Evolutionary conservation across 2,329 filamentous ascomycete species (phyloP).

Genomic region (Aspergillus sp.): DNA sequence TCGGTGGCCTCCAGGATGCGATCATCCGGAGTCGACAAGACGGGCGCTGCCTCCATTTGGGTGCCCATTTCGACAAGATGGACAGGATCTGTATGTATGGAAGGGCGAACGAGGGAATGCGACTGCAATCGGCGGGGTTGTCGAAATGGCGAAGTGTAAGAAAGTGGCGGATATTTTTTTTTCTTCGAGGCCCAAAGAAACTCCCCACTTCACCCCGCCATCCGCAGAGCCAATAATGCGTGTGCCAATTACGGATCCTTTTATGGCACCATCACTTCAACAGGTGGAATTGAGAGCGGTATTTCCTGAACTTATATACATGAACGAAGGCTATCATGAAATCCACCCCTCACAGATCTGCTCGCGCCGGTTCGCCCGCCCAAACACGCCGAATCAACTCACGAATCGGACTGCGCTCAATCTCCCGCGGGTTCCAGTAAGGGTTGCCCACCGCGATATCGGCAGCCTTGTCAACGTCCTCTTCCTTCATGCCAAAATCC

Average conservation of each 20-base stretch:
- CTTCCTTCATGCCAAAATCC: conserved; percentile 60
- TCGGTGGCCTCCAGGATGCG: conserved; percentile 59
- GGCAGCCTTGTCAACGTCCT: conserved; percentile 59
- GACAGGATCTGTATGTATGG: background rate
- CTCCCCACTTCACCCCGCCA: conserved; percentile 35
- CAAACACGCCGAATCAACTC: conserved; percentile 61
- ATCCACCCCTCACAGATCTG: conserved; percentile 44
- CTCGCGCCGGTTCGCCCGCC: conserved; percentile 58
- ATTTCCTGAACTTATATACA: background rate
- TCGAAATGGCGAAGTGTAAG: conserved; percentile 6
- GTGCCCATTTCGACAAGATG: conserved; percentile 22
- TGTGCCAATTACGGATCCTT: conserved; percentile 8
- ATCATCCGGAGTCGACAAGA: conserved; percentile 63
- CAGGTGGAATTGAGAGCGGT: background rate
- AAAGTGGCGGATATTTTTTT: conserved; percentile 19
- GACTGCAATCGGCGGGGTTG: conserved; percentile 4
- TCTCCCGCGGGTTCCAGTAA: conserved; percentile 59
- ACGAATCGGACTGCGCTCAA: conserved; percentile 53
- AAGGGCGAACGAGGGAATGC: background rate
- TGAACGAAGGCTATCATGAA: background rate
- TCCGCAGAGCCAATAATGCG: conserved; percentile 18
- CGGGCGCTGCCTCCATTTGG: conserved; percentile 49
- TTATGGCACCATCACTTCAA: background rate
- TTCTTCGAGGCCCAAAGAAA: conserved; percentile 17
- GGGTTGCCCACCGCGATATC: conserved; percentile 59